Evolutionary conservation across 2,329 filamentous ascomycete genomes (phyloP), one percentile per base, ranked within the genome.

Genomic region (Cercospora janseana): DNA sequence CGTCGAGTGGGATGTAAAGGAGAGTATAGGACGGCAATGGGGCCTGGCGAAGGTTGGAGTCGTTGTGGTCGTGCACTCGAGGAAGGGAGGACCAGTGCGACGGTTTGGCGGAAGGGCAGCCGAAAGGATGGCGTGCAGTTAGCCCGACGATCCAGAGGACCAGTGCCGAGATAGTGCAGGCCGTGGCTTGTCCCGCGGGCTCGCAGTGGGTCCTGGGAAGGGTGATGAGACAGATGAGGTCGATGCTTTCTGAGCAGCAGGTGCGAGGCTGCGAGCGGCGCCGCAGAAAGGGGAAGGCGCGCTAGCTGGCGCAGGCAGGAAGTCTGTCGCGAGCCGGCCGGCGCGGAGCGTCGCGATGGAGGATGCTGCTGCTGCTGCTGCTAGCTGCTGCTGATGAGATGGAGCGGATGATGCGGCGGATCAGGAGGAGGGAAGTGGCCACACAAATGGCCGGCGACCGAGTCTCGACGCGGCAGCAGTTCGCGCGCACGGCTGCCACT

Each of bases 1-100:
- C 62, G 61, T 62, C 59, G 49, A 62, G 64, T 63, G 58, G 63
- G 63, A 62, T 60, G 61, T 61, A 61, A 66, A 66, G 53, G 64
- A 66, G 53, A 49, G 59, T 62, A 55, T 55, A 58, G 61, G n/a
- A 59, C 54, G 58, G 54, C 54, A 54, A 56, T 56, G 63, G 52
- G 55, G 54, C 57, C 32, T 46, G 18, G 43, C n/a, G 48, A 42
- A 49, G 38, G 55, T 56, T 59, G 57, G 55, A 59, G 56, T 55
- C 55, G 52, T 38, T 47, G 48, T 61, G 61, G 55, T 46, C 38
- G 52, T 51, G 57, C 52, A 31, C 49, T 42, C 34, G 55, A 29
- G 55, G 54, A 56, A 58, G 61, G 52, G 52, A 54, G 60, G 58
- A 58, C 60, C 58, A 61, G 57, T 54, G 44, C 54, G 41, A 64